Percentiles rank a stretch among this genome's conserved stretches.
phyloP scores from a whole-genome alignment of 2,329 filamentous ascomycete genomes.

The Nemania sp. region DNA sequence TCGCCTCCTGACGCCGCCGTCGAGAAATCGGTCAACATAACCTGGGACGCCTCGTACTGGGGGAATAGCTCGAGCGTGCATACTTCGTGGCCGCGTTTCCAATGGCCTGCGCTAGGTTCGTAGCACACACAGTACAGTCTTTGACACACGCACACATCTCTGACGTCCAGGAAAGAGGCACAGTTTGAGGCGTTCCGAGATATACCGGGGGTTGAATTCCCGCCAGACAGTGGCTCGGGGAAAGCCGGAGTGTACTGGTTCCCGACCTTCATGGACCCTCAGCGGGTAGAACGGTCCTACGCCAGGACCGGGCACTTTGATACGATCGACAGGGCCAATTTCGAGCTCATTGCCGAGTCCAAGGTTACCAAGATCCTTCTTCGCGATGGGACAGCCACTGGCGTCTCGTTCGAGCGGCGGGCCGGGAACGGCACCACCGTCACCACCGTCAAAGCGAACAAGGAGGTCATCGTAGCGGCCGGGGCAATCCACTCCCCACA shows the following conservation, averaged over 20 bases:
- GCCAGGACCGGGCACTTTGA: constrained; percentile 45
- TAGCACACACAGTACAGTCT: background rate
- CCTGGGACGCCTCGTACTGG: constrained; percentile 44
- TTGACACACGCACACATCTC: background rate
- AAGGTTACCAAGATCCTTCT: constrained; percentile 40
- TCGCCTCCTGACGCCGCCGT: constrained; percentile 32
- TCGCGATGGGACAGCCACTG: constrained; percentile 37
- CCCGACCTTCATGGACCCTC: constrained; percentile 48
- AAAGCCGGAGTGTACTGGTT: constrained; percentile 49
- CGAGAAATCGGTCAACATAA: constrained; percentile 39
- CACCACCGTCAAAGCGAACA: constrained; percentile 38
- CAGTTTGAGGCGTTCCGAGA: constrained; percentile 45
- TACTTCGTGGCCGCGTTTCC: constrained; percentile 46
- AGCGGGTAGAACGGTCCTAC: constrained; percentile 44
- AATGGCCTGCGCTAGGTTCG: constrained; percentile 42
- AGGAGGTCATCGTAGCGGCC: constrained; percentile 51
- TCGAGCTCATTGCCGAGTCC: constrained; percentile 40
- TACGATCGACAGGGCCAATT: constrained; percentile 38
- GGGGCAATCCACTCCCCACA: constrained; percentile 48
- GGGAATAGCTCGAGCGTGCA: constrained; percentile 45
- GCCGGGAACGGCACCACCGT: constrained; percentile 25
- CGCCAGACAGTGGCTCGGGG: constrained; percentile 46
- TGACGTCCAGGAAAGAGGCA: constrained; percentile 25
- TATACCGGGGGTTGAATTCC: constrained; percentile 47
- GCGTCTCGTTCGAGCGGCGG: constrained; percentile 39